Evolutionary conservation across 2,329 filamentous ascomycete species (phyloP).

Genomic region (Claviceps sp.): DNA sequence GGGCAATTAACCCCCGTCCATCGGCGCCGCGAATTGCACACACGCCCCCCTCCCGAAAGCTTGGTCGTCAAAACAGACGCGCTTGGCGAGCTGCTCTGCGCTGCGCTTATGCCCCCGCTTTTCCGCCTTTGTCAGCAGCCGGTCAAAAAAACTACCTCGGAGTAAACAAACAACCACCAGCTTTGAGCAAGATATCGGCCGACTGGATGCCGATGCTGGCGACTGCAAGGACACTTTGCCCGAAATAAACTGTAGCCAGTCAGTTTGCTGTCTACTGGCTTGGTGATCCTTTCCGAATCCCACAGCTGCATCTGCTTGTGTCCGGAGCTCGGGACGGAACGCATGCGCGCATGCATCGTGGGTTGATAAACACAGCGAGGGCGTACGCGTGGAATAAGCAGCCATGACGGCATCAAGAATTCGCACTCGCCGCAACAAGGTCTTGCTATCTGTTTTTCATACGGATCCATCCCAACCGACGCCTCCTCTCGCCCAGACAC

Average conservation of each 20-base stretch:
- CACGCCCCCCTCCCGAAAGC: neutral
- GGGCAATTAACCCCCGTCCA: neutral
- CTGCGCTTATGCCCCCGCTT: constrained; percentile 1
- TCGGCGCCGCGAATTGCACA: neutral
- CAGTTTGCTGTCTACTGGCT: neutral
- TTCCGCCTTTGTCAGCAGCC: constrained; percentile 1
- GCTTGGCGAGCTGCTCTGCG: constrained; percentile 1
- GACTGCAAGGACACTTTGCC: neutral
- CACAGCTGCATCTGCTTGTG: neutral
- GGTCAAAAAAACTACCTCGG: neutral
- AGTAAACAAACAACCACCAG: neutral
- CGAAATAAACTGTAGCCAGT: neutral
- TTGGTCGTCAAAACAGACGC: constrained; percentile 1
- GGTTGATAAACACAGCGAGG: neutral
- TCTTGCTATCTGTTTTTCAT: constrained; percentile 44
- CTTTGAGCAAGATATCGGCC: neutral
- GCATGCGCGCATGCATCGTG: neutral
- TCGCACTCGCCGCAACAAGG: constrained; percentile 32
- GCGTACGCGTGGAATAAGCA: neutral
- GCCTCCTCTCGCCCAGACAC: constrained; percentile 26
- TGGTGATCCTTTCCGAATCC: neutral
- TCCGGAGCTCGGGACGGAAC: neutral
- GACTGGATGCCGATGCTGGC: neutral
- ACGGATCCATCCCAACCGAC: constrained; percentile 36
- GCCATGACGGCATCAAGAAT: constrained; percentile 29